Conservation (phyloP, 2,329 filamentous ascomycete species). For the Monosporascus cannonballus region DNA sequence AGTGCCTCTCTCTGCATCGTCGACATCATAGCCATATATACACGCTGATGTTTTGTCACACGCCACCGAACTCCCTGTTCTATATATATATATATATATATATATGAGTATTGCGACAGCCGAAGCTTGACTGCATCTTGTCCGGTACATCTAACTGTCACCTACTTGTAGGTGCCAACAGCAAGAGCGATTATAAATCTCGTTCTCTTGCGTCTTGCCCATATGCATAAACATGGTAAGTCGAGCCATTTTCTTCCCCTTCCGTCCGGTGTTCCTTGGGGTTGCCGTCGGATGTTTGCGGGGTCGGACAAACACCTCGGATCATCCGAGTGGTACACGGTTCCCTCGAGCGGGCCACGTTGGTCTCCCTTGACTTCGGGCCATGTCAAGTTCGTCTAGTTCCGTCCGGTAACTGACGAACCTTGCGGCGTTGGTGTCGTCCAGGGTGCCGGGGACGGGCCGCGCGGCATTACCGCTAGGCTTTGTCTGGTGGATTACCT, state of each 20-base stretch:
- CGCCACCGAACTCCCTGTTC: neutral
- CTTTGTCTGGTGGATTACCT: neutral
- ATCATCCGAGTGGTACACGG: neutral
- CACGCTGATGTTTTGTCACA: neutral
- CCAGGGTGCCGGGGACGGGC: neutral
- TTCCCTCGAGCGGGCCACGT: neutral
- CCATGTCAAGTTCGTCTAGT: neutral
- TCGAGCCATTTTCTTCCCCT: neutral
- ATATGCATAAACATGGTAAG: constrained; percentile 15
- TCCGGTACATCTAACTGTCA: neutral
- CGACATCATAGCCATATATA: neutral
- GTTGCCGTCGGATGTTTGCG: neutral
- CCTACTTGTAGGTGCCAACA: neutral
- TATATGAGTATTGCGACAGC: neutral
- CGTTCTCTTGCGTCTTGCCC: constrained; percentile 9
- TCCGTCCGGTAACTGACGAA: neutral
- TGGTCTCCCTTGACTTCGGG: neutral
- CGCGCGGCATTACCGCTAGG: neutral
- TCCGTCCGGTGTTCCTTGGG: neutral
- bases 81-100: neutral
- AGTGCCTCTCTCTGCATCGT: neutral
- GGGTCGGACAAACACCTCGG: neutral
- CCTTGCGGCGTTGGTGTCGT: neutral
- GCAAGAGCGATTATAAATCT: neutral
- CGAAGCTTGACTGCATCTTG: too few relatives aligned